A percentile compares a stretch with the other conserved stretches of the same genome.
Evolutionary conservation across 345 rosid species (phyloP).

Genomic region (Boechera stricta): DNA sequence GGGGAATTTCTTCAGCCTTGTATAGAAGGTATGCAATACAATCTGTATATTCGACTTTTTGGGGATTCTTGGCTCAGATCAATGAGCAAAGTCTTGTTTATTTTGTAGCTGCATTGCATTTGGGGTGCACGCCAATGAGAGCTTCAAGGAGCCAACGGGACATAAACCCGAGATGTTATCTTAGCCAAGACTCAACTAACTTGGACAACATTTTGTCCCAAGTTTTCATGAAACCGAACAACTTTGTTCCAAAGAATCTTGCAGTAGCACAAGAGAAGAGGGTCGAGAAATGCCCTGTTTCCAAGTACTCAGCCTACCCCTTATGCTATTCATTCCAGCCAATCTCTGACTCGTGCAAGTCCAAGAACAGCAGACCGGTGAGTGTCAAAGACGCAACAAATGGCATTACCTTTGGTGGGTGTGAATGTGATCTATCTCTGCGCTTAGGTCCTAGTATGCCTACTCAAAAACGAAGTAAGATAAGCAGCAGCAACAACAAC

Average conservation of each 20-base stretch:
- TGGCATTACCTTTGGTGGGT: conserved; percentile 37
- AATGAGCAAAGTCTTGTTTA: conserved; percentile 25
- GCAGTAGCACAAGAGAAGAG: conserved; percentile 31
- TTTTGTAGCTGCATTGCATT: conserved; percentile 82
- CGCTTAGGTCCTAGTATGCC: conserved; percentile 63
- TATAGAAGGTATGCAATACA: conserved; percentile 71
- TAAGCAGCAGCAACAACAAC: conserved; percentile 26
- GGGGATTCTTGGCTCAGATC: not conserved
- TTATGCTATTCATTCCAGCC: conserved; percentile 34
- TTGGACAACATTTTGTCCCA: conserved; percentile 41
- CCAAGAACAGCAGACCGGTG: conserved; percentile 28
- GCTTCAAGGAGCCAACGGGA: conserved; percentile 97
- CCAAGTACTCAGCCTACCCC: conserved; percentile 43
- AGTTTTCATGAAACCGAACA: conserved; percentile 58
- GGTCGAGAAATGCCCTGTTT: conserved; percentile 11
- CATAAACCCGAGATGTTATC: conserved; percentile 78
- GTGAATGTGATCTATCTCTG: conserved; percentile 85
- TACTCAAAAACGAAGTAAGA: conserved; percentile 45
- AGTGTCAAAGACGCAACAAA: conserved; percentile 17
- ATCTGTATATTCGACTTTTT: not conserved
- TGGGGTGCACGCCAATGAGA: conserved; percentile 88
- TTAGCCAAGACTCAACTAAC: conserved; percentile 46
- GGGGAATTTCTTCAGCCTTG: conserved; percentile 88
- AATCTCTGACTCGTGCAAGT: conserved; percentile 23
- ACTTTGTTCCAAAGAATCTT: conserved; percentile 33